Evolutionary conservation across 352 stramenopile genomes (phyloP).

Genomic region (Hyphochytrium catenoides): DNA sequence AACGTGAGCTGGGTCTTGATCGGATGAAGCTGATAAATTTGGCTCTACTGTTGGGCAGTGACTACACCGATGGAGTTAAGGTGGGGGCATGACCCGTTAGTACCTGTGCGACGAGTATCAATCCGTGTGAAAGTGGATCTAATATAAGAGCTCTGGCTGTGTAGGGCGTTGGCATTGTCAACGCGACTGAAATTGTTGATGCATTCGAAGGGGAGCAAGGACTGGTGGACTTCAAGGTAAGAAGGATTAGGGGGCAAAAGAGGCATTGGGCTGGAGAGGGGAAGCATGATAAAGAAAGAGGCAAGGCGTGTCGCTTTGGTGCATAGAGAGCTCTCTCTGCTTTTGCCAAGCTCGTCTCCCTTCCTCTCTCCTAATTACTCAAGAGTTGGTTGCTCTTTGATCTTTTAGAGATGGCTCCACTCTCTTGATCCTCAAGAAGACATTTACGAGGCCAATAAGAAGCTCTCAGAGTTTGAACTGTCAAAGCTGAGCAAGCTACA

Average conservation of each 20-base stretch:
- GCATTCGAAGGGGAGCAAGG: conserved; percentile 57
- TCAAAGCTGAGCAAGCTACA: conserved; percentile 20
- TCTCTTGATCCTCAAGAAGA: conserved; percentile 31
- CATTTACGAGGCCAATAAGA: conserved; percentile 23
- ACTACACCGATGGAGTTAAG: conserved; percentile 74
- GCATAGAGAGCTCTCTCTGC: too few relatives aligned
- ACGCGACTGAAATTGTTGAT: conserved; percentile 42
- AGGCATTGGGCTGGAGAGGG: not conserved
- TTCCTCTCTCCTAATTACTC: not conserved
- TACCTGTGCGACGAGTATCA: too few relatives aligned
- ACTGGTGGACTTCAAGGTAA: conserved; percentile 47
- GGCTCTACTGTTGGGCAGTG: conserved; percentile 78
- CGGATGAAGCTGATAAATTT: conserved; percentile 64
- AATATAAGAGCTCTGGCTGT: too few relatives aligned
- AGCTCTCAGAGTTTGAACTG: conserved; percentile 21
- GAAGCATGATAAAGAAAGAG: not conserved
- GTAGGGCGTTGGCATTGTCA: conserved; percentile 56
- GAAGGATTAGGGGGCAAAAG: conserved; percentile 6
- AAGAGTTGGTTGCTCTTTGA: not conserved
- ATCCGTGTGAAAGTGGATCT: too few relatives aligned
- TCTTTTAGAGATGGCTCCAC: conserved; percentile 15
- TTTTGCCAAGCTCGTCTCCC: too few relatives aligned
- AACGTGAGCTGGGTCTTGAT: conserved; percentile 71
- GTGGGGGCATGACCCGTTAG: not conserved
- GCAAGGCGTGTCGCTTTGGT: too few relatives aligned